Conservation (phyloP, 129 eudicot species). For the Lactuca sativa region DNA sequence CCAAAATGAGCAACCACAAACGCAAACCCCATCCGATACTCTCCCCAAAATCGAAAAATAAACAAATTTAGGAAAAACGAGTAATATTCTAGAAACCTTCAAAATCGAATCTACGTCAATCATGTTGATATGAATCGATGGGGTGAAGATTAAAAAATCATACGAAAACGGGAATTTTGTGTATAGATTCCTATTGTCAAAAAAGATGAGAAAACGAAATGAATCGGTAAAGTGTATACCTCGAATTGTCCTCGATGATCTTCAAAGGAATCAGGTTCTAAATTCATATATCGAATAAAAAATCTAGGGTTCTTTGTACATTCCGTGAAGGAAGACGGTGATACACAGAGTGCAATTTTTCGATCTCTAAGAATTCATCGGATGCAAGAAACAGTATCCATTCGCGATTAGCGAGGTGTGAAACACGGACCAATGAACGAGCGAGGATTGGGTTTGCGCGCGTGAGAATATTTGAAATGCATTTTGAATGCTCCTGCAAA, state of each 20-base stretch:
- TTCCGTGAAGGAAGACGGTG: constrained; percentile 30
- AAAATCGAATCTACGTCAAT: not conserved
- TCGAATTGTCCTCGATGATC: constrained; percentile 1
- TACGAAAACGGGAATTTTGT: not conserved
- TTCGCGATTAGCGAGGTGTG: constrained; percentile 16
- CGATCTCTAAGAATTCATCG: constrained; percentile 27
- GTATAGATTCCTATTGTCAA: not conserved
- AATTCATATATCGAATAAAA: constrained; percentile 8
- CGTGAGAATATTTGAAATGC: not conserved
- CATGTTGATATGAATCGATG: constrained; percentile 2
- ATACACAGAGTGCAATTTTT: constrained; percentile 24
- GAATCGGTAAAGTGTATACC: constrained; percentile 9
- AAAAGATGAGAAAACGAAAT: not conserved
- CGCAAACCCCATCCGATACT: constrained; percentile 6
- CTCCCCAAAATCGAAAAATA: not conserved
- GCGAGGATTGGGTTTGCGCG: constrained; percentile 12
- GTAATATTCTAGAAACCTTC: not conserved
- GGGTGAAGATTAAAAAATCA: not conserved
- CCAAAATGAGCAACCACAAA: constrained; percentile 11
- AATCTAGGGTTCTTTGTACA: constrained; percentile 21
- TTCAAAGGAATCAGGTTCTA: constrained; percentile 15
- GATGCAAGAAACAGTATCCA: constrained; percentile 7
- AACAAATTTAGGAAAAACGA: constrained; percentile 2
- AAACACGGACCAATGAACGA: constrained; percentile 24
- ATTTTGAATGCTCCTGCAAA: not conserved